Conservation (phyloP, 441 rosid genomes). For the Jatropha multifida region DNA sequence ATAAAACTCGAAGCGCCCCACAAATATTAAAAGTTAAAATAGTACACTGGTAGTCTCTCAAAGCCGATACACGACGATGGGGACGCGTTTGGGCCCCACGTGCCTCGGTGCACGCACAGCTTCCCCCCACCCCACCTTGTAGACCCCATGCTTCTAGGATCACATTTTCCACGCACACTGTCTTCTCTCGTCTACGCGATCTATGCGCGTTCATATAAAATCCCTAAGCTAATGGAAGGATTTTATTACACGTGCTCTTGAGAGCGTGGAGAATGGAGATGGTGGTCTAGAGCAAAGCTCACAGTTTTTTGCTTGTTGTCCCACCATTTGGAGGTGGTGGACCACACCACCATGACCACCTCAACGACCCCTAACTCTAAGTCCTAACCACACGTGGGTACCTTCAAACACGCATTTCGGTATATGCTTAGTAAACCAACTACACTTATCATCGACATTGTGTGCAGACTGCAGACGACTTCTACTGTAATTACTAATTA, state of each 20-base stretch:
- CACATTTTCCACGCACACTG: not conserved
- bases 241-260: not conserved
- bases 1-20: constrained; percentile 7
- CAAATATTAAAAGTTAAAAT: not conserved
- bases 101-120: not conserved
- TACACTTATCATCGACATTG: not conserved
- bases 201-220: not conserved
- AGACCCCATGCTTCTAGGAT: constrained; percentile 10
- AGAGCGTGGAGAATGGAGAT: not conserved
- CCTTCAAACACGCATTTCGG: not conserved
- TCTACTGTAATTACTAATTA: too few species aligned
- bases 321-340: constrained; percentile 15
- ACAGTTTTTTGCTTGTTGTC: not conserved
- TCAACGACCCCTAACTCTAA: constrained; percentile 3
- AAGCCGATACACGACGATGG: not conserved
- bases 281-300: not conserved
- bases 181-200: not conserved
- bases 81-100: not conserved
- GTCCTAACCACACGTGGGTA: constrained; percentile 8
- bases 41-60: not conserved
- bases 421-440: not conserved
- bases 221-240: not conserved
- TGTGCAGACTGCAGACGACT: not conserved
- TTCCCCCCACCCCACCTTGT: not conserved
- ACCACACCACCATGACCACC: constrained; percentile 4